Base-by-base conservation (phyloP, 805 yeast genomes). In the Candida anglica region DNA sequence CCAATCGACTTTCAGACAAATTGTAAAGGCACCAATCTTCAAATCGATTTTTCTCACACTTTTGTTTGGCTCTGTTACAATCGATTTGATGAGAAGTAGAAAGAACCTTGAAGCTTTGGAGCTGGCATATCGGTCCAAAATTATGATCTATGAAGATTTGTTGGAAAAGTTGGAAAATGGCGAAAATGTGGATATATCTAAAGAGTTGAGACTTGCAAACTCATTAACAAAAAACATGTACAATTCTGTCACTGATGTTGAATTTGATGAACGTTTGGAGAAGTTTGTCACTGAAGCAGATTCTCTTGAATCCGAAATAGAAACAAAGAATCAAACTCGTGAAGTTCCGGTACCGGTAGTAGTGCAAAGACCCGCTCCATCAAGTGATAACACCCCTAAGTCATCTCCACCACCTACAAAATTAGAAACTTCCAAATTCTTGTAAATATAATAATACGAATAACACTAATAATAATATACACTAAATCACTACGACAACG, bases 81-180 rank as follows among this genome's bases (percentile, higher is more conserved):
- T 74, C 22, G 76, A 74, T 38, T 58, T 68, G 27, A 69, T 71
- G 60, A 56, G 67, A 30, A 67, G 58, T 36, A 56, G 71, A 28
- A 70, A 67, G 38, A 60, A 62, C 22, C 44, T 56, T n/a, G 78
- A 72, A 21, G 59, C 58, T 18, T 44, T 73, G 27, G 55, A 53
- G 19, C 63, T 61, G 19, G 61, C 62, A 14, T 71, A 71, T 41
- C 43, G 45, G 6, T 48, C 65, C 23, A 63, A 69, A 42, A 56
- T 60, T 32, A 35, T 29, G 3, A 52, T 65, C 13, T 43, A 67
- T 19, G 44, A 50, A 17, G 70, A 62, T 6, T 44, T 66, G 2
- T 46, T 54, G 1, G 42, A 38, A 3, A 57, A 56, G 32, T 45
- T 68, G 20, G 38, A 50, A 15, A 44, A 42, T 21, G 66, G 66